Evolutionary conservation across 257 asterid species (phyloP).

Genomic region (Rhazya stricta): DNA sequence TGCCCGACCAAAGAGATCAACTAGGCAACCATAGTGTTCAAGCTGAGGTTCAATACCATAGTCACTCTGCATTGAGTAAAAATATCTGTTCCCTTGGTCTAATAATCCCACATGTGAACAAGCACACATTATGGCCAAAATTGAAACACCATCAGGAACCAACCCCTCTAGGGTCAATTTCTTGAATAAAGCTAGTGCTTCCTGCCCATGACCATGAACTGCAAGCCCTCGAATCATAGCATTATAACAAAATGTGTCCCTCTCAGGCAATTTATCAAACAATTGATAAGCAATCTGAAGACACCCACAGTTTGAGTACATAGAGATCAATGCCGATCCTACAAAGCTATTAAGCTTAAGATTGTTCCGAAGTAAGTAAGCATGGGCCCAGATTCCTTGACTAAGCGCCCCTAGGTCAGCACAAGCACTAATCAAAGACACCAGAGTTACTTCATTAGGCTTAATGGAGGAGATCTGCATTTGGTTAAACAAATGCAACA

Average conservation of each 20-base stretch:
- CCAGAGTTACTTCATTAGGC: constrained; percentile 58
- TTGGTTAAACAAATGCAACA: constrained; percentile 43
- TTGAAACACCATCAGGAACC: constrained; percentile 44
- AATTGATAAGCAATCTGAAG: constrained; percentile 45
- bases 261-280: constrained; percentile 39
- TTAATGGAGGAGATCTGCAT: constrained; percentile 46
- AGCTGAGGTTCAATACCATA: constrained; percentile 49
- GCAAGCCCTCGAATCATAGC: constrained; percentile 73
- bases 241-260: constrained; percentile 52
- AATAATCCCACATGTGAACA: constrained; percentile 70
- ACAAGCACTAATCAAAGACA: constrained; percentile 52
- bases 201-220: constrained; percentile 48
- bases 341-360: constrained; percentile 42
- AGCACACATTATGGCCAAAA: constrained; percentile 53
- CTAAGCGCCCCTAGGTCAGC: constrained; percentile 55
- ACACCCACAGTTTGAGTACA: constrained; percentile 55
- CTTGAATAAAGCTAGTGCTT: constrained; percentile 51
- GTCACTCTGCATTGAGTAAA: constrained; percentile 37
- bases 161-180: constrained; percentile 41
- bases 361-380: constrained; percentile 31
- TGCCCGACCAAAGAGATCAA: constrained; percentile 65
- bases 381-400: constrained; percentile 63
- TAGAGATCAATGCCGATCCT: constrained; percentile 49
- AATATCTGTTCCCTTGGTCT: constrained; percentile 46
- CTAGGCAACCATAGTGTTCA: constrained; percentile 66